Base-by-base conservation (phyloP, 768 basidiomycete species). In the Tephrocybe sp. region DNA sequence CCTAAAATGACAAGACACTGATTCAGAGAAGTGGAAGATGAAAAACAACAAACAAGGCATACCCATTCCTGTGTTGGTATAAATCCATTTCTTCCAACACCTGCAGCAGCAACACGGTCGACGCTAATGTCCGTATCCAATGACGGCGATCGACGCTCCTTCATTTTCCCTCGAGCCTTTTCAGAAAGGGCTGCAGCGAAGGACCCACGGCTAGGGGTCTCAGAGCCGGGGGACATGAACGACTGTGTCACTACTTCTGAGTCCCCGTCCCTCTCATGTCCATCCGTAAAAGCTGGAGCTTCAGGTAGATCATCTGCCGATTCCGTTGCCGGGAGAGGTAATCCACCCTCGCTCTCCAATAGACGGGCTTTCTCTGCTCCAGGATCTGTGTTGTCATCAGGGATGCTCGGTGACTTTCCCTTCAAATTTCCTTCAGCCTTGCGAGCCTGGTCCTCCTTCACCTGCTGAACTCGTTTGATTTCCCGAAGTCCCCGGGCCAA, bases 1-100 rank as follows among this genome's bases (percentile, higher is more conserved):
- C 87, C 89, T 89, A 35, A 39, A 37, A 36, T n/a, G n/a, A n/a
- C 21, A 25, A 50, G 16, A 9, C 22, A 9, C 44, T 44, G 19
- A 47, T 37, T 45, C 8, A 38, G 24, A 11, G 37, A 15, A 16
- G 40, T 22, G 1, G 18, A 9, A 9, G 7, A 26, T 42, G 19
- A 12, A 16, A 47, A 27, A 43, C 30, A 36, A n/a, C 16, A n/a
- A n/a, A 47, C 19, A 49, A 34, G n/a, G 60, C 78, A 47, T 55
- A 92, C 93, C 96, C 97, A 99, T 82, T 93, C 92, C 64, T 97
- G 92, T 3, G 93, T 97, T 9, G 97, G 94, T 7, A 95, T 76
- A 67, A 98, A 99, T 2, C 93, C 92, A 64, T 92, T 95, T 56
- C 88, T 78, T 24, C 93, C 93, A 15, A 95, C 80, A 11, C 83